Conservation (phyloP, 2,329 filamentous ascomycete genomes). For the Xylariaceae sp. region DNA sequence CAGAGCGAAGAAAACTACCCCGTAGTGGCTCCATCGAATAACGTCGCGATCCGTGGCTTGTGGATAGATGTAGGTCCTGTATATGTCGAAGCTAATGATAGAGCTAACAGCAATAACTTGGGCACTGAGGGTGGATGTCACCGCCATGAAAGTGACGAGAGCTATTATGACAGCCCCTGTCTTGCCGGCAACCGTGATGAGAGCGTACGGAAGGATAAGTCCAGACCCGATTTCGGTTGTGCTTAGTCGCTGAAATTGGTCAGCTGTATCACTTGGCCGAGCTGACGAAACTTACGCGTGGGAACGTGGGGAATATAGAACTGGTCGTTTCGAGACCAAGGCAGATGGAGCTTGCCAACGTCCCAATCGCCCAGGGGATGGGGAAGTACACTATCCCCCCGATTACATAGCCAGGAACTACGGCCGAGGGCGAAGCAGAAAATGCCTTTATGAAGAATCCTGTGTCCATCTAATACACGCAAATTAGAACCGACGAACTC, state of each 20-base stretch:
- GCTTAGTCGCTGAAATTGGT: constrained; percentile 48
- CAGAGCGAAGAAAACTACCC: constrained; percentile 54
- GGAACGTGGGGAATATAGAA: constrained; percentile 57
- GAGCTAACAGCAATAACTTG: constrained; percentile 57
- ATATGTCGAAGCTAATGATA: constrained; percentile 58
- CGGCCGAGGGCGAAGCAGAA: constrained; percentile 48
- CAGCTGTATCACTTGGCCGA: not conserved
- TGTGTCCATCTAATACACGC: no score
- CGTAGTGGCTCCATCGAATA: constrained; percentile 55
- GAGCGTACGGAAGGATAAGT: constrained; percentile 70
- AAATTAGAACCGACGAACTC: no score
- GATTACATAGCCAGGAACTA: constrained; percentile 54
- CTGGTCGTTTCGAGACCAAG: constrained; percentile 43
- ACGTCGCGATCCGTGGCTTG: constrained; percentile 50
- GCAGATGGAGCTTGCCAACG: constrained; percentile 52
- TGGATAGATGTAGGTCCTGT: constrained; percentile 52
- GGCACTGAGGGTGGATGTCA: constrained; percentile 49
- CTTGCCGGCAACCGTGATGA: constrained; percentile 69
- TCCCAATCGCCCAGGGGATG: constrained; percentile 57
- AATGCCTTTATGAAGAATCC: constrained; percentile 47
- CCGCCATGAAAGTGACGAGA: constrained; percentile 69
- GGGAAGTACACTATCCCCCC: constrained; percentile 58
- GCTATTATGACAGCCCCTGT: constrained; percentile 71
- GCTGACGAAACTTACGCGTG: constrained; percentile 37
- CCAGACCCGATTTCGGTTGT: constrained; percentile 66